phyloP scores from a whole-genome alignment of 805 yeast species.

The Cyberlindnera nakhonratchasimensis region DNA sequence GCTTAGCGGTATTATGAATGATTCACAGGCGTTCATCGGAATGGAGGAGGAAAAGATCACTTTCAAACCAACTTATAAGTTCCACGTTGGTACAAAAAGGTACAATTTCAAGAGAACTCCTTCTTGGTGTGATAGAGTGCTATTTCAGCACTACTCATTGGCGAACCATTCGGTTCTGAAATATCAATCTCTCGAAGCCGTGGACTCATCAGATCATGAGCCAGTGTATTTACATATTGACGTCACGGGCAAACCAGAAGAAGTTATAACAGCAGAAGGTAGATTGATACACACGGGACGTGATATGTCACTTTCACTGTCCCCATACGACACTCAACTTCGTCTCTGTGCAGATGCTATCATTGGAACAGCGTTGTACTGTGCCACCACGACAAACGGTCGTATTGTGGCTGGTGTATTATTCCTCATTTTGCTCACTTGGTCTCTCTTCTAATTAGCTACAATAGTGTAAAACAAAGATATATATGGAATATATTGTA shows the following conservation, averaged over 20 bases:
- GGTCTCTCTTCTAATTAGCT: background rate
- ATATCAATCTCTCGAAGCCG: constrained; percentile 47
- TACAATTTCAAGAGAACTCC: constrained; percentile 64
- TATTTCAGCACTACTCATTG: constrained; percentile 46
- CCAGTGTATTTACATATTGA: constrained; percentile 60
- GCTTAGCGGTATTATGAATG: constrained; percentile 28
- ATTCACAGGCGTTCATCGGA: constrained; percentile 51
- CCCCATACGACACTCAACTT: constrained; percentile 5
- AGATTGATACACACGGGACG: background rate
- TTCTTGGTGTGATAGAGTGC: constrained; percentile 88
- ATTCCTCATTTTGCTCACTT: background rate
- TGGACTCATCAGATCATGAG: constrained; percentile 70
- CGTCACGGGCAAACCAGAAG: constrained; percentile 1
- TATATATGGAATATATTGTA: too few relatives aligned
- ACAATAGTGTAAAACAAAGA: too few relatives aligned
- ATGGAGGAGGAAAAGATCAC: constrained; percentile 61
- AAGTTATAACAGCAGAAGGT: constrained; percentile 3
- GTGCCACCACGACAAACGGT: constrained; percentile 5
- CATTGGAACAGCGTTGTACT: constrained; percentile 3
- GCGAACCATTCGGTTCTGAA: constrained; percentile 29
- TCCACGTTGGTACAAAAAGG: constrained; percentile 40
- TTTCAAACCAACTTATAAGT: constrained; percentile 84
- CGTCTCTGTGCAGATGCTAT: constrained; percentile 3
- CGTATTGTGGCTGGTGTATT: constrained; percentile 2
- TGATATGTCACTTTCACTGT: constrained; percentile 4